Evolutionary conservation across 2,329 filamentous ascomycete species (phyloP).

Genomic region (Cladosporium sp.): DNA sequence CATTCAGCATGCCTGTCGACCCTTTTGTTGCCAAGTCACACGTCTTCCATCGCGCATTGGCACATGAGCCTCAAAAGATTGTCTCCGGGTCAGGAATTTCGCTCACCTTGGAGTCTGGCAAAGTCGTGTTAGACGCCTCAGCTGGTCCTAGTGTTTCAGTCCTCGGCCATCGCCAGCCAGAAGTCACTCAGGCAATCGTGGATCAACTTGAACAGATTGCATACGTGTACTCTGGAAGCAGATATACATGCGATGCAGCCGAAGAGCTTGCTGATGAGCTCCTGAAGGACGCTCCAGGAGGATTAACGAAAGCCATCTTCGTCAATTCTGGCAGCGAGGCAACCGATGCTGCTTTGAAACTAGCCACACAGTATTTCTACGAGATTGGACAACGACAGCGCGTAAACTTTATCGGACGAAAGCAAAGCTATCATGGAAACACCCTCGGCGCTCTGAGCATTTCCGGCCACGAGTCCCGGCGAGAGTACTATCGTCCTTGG

Average conservation of each 20-base stretch:
- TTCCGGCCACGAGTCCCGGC: slow-evolving; percentile 59
- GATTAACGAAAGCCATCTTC: slow-evolving; percentile 53
- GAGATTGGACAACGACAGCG: slow-evolving; percentile 54
- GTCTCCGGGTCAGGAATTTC: not conserved
- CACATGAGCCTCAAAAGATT: not conserved
- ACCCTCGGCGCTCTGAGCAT: slow-evolving; percentile 64
- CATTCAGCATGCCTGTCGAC: not conserved
- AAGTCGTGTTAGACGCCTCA: not conserved
- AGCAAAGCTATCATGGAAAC: slow-evolving; percentile 66
- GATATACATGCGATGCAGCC: slow-evolving; percentile 52
- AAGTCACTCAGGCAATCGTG: slow-evolving; percentile 55
- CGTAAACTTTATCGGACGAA: slow-evolving; percentile 59
- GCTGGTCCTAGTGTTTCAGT: not conserved
- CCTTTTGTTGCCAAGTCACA: not conserved
- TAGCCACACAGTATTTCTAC: slow-evolving; percentile 62
- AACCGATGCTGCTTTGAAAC: slow-evolving; percentile 64
- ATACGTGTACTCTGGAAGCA: slow-evolving; percentile 55
- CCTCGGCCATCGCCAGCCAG: not conserved
- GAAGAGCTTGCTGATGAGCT: slow-evolving; percentile 52
- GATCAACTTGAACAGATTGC: slow-evolving; percentile 54
- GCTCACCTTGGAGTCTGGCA: not conserved
- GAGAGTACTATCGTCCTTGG: slow-evolving; percentile 58
- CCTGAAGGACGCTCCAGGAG: slow-evolving; percentile 47
- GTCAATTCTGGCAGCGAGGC: slow-evolving; percentile 62
- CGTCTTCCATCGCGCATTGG: not conserved